phyloP scores from a whole-genome alignment of 495 filamentous ascomycete genomes.

The Penicillium psychrofluorescens region DNA sequence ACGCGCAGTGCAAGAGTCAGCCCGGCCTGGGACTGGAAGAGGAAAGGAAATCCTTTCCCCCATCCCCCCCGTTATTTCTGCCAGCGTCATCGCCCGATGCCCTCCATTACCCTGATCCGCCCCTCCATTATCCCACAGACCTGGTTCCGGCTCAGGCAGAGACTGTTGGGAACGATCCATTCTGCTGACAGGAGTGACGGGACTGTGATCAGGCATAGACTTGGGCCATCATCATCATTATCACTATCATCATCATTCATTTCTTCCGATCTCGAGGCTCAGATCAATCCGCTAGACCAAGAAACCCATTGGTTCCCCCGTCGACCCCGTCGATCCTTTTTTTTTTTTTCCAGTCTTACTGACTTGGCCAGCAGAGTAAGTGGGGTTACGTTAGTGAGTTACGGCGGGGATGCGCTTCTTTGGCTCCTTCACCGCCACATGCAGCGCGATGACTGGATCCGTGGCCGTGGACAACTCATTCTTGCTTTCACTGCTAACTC shows the following conservation, averaged over 20 bases:
- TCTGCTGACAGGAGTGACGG: too few species aligned
- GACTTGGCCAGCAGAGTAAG: slow-evolving; percentile 12
- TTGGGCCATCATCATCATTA: too few species aligned
- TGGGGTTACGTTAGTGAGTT: slow-evolving; percentile 22
- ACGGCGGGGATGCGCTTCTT: slow-evolving; percentile 29
- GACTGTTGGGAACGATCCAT: neutral
- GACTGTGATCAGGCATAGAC: too few species aligned
- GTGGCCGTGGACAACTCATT: slow-evolving; percentile 20
- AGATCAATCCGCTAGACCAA: too few species aligned
- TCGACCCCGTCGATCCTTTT: too few species aligned
- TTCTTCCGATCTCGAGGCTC: too few species aligned
- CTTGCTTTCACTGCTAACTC: slow-evolving; percentile 8
- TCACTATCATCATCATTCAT: too few species aligned
- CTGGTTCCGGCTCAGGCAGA: neutral
- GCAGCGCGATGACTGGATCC: slow-evolving; percentile 20
- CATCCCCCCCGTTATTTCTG: neutral
- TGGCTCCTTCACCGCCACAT: slow-evolving; percentile 35
- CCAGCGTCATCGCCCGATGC: slow-evolving; percentile 9
- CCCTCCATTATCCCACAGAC: slow-evolving; percentile 11
- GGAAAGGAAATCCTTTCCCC: neutral
- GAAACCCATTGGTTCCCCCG: too few species aligned
- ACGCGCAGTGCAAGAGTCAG: slow-evolving; percentile 11
- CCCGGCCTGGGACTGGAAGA: neutral
- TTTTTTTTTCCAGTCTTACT: too few species aligned
- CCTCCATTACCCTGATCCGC: slow-evolving; percentile 10